A percentile compares a stretch with the other conserved stretches of the same genome.
phyloP scores from a whole-genome alignment of 441 rosid species.

The Euphorbia celastroides region DNA sequence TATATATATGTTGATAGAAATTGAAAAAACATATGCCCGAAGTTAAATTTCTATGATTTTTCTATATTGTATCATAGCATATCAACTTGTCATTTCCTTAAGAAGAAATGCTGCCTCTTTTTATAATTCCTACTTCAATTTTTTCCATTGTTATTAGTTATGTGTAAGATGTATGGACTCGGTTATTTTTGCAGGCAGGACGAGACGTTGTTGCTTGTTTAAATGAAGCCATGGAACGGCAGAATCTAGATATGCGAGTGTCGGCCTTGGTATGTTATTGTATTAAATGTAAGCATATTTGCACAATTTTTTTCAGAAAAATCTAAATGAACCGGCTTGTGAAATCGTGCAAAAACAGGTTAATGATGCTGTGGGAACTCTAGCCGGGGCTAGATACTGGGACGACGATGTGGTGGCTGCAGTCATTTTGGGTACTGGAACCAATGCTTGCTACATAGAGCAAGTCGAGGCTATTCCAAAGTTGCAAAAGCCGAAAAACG shows the following conservation, averaged over 20 bases:
- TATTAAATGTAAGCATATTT: too few species aligned
- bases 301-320: background rate
- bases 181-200: conserved; percentile 45
- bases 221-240: conserved; percentile 78
- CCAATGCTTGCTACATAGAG: conserved; percentile 91
- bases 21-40: too few species aligned
- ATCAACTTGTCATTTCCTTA: too few species aligned
- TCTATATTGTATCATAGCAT: too few species aligned
- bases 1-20: background rate
- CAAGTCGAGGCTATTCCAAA: conserved; percentile 60
- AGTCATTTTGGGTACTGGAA: conserved; percentile 91
- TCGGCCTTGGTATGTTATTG: conserved; percentile 64
- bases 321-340: conserved; percentile 4
- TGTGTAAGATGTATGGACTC: conserved; percentile 7
- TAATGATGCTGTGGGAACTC: conserved; percentile 75
- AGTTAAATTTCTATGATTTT: too few species aligned
- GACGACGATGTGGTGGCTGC: conserved; percentile 86
- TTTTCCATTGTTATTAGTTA: background rate
- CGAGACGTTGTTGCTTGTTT: conserved; percentile 77
- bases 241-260: conserved; percentile 65
- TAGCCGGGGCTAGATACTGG: conserved; percentile 84
- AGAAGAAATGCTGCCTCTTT: background rate
- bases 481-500: conserved; percentile 28
- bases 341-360: conserved; percentile 37
- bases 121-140: background rate